Base-by-base conservation (phyloP, 1,139 yeast species). In the Suhomyces bribrorum region DNA sequence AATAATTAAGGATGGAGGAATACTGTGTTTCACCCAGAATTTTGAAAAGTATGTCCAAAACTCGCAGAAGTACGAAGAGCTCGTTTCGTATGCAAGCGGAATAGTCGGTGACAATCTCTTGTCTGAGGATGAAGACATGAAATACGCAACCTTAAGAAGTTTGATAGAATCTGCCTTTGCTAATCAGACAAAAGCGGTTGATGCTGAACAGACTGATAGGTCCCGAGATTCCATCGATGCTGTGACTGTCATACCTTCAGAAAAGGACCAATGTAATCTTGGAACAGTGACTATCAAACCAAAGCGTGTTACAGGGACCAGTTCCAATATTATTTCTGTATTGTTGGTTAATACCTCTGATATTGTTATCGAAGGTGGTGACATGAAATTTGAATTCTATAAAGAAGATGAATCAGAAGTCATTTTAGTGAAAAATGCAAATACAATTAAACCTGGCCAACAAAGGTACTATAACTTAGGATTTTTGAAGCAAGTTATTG, bases 381-480 rank as follows among this genome's bases (percentile, higher is more conserved):
- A 57, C 26, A 53, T 66, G 26, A 52, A 48, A 17, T 53, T 53
- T 35, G 48, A 48, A 30, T 64, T 66, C 44, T 47, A 36, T 36
- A 47, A 50, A 31, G 44, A 38, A 2, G 37, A 38, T 7, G 35
- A 44, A 14, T 40, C 41, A 12, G 59, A 58, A 24, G 33, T 48
- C 6, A 52, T 64, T 18, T 30, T 46, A 14, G 62, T 65, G 17
- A 63, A 52, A 35, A 57, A 57, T 41, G 64, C 68, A 2, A 56
- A 52, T 34, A 50, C 54, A 13, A 55, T 67, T 33, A 56, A 49
- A 34, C 57, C 63, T 6, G 58, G 58, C 7, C 64, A 61, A 46
- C 56, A 57, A 26, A 62, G 62, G 37, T 59, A 55, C 38, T 65
- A 58, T 43, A 63, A 63, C 39, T 54, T 64, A 37, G 62, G 49